phyloP scores from a whole-genome alignment of 345 rosid genomes.

The Populus deltoides region DNA sequence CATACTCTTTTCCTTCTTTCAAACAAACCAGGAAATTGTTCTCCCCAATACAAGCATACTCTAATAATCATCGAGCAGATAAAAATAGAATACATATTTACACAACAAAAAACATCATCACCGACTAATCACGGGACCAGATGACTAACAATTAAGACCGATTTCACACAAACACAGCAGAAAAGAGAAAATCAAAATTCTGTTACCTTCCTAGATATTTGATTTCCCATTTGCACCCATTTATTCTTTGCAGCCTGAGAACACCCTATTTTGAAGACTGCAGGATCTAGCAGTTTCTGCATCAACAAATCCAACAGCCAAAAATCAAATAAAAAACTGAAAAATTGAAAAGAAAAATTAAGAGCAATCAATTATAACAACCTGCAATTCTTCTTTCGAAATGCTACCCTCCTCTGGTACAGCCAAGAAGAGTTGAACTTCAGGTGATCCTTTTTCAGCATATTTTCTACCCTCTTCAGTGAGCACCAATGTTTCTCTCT shows the following conservation, averaged over 20 bases:
- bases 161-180: neutral
- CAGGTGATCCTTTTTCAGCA: slow-evolving; percentile 77
- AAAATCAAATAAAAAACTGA: neutral
- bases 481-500: slow-evolving; percentile 68
- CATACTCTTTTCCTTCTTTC: neutral
- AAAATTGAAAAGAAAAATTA: neutral
- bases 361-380: slow-evolving; percentile 1
- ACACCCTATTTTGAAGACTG: slow-evolving; percentile 69
- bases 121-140: neutral
- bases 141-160: too few relatives aligned
- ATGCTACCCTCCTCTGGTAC: slow-evolving; percentile 64
- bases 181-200: neutral
- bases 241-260: slow-evolving; percentile 76
- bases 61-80: neutral
- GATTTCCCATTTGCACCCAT: slow-evolving; percentile 91
- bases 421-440: slow-evolving; percentile 73
- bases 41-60: too few relatives aligned
- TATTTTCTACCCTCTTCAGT: slow-evolving; percentile 80
- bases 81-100: too few relatives aligned
- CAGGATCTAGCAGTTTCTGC: slow-evolving; percentile 69
- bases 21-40: too few relatives aligned
- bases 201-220: slow-evolving; percentile 80
- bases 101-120: neutral
- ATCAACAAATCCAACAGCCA: slow-evolving; percentile 8
- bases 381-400: slow-evolving; percentile 72